phyloP scores from a whole-genome alignment of 371 early-diverging fungal species.

The Mortierella polycephala region DNA sequence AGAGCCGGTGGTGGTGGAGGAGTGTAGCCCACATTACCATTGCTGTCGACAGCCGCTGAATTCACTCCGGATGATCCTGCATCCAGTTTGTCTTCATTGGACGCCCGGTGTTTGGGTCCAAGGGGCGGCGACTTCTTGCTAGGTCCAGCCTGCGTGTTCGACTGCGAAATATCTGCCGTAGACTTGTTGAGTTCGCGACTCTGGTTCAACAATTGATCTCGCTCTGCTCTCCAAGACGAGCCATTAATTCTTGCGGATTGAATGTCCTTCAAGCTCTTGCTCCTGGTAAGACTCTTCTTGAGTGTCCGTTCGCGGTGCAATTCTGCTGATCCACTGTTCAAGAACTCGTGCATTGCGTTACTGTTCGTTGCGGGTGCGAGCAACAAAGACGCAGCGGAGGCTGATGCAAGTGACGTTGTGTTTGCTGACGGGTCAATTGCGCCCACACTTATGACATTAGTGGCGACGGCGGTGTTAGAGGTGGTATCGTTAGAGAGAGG shows the following conservation, averaged over 20 bases:
- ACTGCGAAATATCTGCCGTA: constrained; percentile 12
- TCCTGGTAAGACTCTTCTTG: constrained; percentile 47
- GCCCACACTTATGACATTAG: not conserved
- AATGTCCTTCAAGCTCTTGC: constrained; percentile 52
- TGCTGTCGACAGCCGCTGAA: constrained; percentile 11
- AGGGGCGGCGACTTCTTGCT: constrained; percentile 39
- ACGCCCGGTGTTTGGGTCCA: constrained; percentile 18
- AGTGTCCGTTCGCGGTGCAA: constrained; percentile 48
- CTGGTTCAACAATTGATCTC: constrained; percentile 37
- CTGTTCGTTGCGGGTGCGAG: constrained; percentile 10
- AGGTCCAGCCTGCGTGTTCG: not conserved
- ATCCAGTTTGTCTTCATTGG: constrained; percentile 23
- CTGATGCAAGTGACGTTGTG: constrained; percentile 11
- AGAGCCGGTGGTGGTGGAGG: constrained; percentile 34
- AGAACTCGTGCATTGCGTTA: constrained; percentile 49
- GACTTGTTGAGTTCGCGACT: constrained; percentile 27
- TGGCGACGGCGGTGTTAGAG: not conserved
- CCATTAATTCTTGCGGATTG: constrained; percentile 37
- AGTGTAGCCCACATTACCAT: constrained; percentile 41
- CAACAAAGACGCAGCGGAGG: constrained; percentile 21
- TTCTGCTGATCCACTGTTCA: constrained; percentile 44
- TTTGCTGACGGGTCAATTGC: constrained; percentile 1
- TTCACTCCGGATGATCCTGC: not conserved
- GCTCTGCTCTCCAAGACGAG: constrained; percentile 47
- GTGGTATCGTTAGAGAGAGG: not conserved